These are phyloP conservation scores for Debaryomyces udenii DNA, from an alignment of 1,139 yeast species.

Conservation along the genomic window DNA sequence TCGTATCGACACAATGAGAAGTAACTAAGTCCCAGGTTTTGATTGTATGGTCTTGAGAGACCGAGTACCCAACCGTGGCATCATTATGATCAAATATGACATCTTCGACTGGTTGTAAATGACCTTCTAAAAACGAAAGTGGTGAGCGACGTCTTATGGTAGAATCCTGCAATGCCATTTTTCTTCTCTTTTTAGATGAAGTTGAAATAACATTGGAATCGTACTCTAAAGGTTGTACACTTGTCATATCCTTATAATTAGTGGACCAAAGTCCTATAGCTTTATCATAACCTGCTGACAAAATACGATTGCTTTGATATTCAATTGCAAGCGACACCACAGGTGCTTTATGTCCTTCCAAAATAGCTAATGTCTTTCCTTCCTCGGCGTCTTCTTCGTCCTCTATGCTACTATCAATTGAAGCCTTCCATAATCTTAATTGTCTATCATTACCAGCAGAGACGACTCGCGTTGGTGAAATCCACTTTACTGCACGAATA, in stretches of 20 bases:
- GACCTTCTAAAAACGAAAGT: conserved; percentile 75
- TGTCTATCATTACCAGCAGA: conserved; percentile 90
- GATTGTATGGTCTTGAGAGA: conserved; percentile 91
- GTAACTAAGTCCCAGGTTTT: conserved; percentile 96
- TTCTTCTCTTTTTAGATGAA: conserved; percentile 86
- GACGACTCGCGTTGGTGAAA: conserved; percentile 72
- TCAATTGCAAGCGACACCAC: conserved; percentile 76
- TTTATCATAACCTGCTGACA: conserved; percentile 85
- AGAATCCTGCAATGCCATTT: conserved; percentile 76
- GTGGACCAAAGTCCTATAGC: conserved; percentile 91
- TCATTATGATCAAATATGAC: conserved; percentile 75
- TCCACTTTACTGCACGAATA: conserved; percentile 78
- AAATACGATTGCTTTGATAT: conserved; percentile 53
- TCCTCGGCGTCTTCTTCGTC: conserved; percentile 55
- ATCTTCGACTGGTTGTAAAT: conserved; percentile 84
- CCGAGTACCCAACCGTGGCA: conserved; percentile 84
- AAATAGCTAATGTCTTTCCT: conserved; percentile 77
- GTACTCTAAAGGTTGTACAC: conserved; percentile 61
- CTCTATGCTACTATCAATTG: conserved; percentile 44
- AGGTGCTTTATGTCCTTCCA: conserved; percentile 89
- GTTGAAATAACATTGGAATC: conserved; percentile 60
- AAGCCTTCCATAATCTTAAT: conserved; percentile 83
- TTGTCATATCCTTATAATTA: conserved; percentile 79
- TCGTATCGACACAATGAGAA: conserved; percentile 79
- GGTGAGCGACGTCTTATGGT: conserved; percentile 82